Percentiles rank a stretch among this genome's conserved stretches.
These are phyloP conservation scores for Apiotrichum brassicae DNA, from an alignment of 1,284 basidiomycete species.

Conservation along the genomic window DNA sequence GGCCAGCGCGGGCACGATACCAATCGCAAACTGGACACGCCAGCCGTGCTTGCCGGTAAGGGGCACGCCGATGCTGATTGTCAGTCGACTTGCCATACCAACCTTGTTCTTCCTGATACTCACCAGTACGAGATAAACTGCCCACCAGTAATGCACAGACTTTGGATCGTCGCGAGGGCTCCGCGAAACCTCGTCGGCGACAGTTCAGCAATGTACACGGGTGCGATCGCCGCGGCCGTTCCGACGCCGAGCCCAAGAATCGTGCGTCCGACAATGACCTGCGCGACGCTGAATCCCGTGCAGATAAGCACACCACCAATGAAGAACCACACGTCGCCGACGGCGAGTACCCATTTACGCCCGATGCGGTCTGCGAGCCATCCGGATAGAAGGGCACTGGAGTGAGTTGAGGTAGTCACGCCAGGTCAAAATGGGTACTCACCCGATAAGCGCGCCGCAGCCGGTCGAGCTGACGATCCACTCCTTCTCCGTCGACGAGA, in stretches of 20 bases:
- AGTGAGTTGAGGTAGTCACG: slow-evolving; percentile 42
- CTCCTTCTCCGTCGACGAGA: slow-evolving; percentile 68
- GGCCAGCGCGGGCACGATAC: slow-evolving; percentile 38
- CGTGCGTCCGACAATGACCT: slow-evolving; percentile 41
- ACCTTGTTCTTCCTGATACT: slow-evolving; percentile 5
- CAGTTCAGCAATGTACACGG: slow-evolving; percentile 46
- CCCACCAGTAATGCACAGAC: slow-evolving; percentile 42
- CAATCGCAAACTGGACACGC: slow-evolving; percentile 39
- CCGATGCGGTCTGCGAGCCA: slow-evolving; percentile 46
- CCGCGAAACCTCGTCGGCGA: slow-evolving; percentile 45
- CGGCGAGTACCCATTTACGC: slow-evolving; percentile 54
- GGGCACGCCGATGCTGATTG: slow-evolving; percentile 32
- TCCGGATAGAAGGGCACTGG: too few species aligned
- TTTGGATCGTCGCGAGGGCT: slow-evolving; percentile 44
- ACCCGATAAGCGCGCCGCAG: slow-evolving; percentile 63
- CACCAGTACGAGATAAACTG: slow-evolving; percentile 40
- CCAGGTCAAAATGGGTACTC: slow-evolving; percentile 21
- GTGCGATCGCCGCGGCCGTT: slow-evolving; percentile 40
- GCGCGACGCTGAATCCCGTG: slow-evolving; percentile 36
- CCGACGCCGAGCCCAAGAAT: slow-evolving; percentile 47
- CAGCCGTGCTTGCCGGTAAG: slow-evolving; percentile 32
- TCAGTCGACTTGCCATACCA: too few species aligned
- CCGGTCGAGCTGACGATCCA: slow-evolving; percentile 72
- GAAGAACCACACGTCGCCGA: slow-evolving; percentile 68
- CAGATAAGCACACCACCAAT: slow-evolving; percentile 45